These are phyloP conservation scores for Calocybe indica DNA, from an alignment of 768 basidiomycete genomes.

Conservation along the genomic window DNA sequence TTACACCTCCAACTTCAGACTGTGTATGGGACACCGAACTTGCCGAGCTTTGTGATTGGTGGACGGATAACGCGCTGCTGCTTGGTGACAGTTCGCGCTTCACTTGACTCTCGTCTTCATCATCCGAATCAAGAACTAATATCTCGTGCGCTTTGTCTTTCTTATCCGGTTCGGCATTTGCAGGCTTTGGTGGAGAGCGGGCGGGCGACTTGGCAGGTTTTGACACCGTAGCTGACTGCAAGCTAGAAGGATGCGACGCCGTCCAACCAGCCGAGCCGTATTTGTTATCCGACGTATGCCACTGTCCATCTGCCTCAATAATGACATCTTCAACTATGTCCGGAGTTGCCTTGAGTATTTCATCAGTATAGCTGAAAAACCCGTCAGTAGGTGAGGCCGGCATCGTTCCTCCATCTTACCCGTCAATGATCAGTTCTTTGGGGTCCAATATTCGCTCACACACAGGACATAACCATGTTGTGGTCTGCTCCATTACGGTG, in stretches of 20 bases:
- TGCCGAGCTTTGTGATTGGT: constrained; percentile 8
- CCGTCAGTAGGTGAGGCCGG: not conserved
- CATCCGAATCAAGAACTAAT: constrained; percentile 68
- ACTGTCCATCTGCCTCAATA: constrained; percentile 91
- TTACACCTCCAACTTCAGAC: constrained; percentile 45
- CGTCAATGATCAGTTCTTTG: constrained; percentile 87
- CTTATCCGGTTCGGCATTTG: constrained; percentile 27
- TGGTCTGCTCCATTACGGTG: constrained; percentile 92
- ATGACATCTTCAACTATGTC: constrained; percentile 88
- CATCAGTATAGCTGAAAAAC: constrained; percentile 73
- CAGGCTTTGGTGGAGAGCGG: constrained; percentile 14
- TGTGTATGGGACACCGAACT: constrained; percentile 17
- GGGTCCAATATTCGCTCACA: constrained; percentile 76
- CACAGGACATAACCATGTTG: constrained; percentile 92
- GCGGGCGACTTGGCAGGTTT: constrained; percentile 21
- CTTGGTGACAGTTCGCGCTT: constrained; percentile 72
- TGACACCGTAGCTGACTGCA: constrained; percentile 18
- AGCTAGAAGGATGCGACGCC: constrained; percentile 38
- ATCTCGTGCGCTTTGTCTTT: constrained; percentile 53
- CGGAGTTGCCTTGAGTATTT: constrained; percentile 71
- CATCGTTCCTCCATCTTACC: constrained; percentile 41
- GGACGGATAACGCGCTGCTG: constrained; percentile 32
- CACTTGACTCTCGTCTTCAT: constrained; percentile 71
- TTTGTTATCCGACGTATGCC: constrained; percentile 90
- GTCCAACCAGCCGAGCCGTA: constrained; percentile 74